phyloP scores from a whole-genome alignment of 1,284 basidiomycete genomes.

The Anthracocystis setariae region DNA sequence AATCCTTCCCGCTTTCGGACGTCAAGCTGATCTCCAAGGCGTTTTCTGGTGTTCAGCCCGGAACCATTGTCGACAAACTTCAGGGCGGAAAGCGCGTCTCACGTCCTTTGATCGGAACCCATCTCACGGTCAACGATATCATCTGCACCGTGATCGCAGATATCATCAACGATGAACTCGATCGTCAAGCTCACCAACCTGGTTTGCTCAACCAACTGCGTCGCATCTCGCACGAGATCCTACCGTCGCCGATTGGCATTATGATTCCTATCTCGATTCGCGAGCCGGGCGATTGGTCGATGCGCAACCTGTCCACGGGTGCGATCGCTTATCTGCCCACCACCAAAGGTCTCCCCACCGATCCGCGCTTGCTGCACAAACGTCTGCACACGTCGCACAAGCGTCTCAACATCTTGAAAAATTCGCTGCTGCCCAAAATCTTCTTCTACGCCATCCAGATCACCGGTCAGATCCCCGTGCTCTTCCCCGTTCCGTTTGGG shows the following conservation, averaged over 20 bases:
- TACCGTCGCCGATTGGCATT: constrained; percentile 53
- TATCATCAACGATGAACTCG: constrained; percentile 54
- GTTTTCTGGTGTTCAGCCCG: constrained; percentile 60
- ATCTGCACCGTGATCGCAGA: constrained; percentile 62
- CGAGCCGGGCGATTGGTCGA: constrained; percentile 55
- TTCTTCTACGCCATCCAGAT: constrained; percentile 50
- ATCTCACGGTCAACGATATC: constrained; percentile 66
- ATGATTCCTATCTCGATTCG: constrained; percentile 65
- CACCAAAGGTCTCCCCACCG: constrained; percentile 27
- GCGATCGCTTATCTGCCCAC: constrained; percentile 59
- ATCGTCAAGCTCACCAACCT: constrained; percentile 23
- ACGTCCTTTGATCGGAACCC: constrained; percentile 41
- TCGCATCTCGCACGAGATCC: constrained; percentile 34
- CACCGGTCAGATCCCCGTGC: constrained; percentile 51
- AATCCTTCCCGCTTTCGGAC: constrained; percentile 45
- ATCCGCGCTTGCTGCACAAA: constrained; percentile 39
- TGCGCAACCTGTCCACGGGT: constrained; percentile 64
- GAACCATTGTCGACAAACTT: constrained; percentile 45
- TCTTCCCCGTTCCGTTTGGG: constrained; percentile 40
- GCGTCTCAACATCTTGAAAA: constrained; percentile 58
- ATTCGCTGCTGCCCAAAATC: constrained; percentile 52
- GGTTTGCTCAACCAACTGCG: constrained; percentile 27
- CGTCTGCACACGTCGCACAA: constrained; percentile 54
- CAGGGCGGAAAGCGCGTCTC: constrained; percentile 34
- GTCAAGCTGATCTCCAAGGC: constrained; percentile 64